Percentiles rank a stretch among this genome's conserved stretches.
These are phyloP conservation scores for Ramalina peruviana DNA, from an alignment of 495 filamentous ascomycete species.

Conservation along the genomic window DNA sequence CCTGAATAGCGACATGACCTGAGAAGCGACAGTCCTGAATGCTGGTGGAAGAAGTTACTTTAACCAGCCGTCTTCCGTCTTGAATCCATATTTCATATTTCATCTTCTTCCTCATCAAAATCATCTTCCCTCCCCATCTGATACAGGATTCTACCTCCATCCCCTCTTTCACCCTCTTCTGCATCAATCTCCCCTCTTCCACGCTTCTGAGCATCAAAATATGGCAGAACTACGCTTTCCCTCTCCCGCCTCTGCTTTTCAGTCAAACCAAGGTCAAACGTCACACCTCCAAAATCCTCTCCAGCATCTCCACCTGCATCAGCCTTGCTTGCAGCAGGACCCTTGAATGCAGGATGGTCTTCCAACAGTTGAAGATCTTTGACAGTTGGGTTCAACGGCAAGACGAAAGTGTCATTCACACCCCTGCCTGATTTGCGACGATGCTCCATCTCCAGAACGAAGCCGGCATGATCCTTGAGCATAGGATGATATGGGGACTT, in stretches of 20 bases:
- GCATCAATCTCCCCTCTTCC: conserved; percentile 57
- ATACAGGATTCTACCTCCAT: conserved; percentile 75
- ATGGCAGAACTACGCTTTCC: conserved; percentile 79
- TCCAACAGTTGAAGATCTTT: conserved; percentile 40
- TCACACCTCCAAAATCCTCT: conserved; percentile 34
- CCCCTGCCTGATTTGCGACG: conserved; percentile 65
- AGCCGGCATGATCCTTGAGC: conserved; percentile 22
- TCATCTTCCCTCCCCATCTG: conserved; percentile 96
- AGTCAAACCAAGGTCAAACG: conserved; percentile 80
- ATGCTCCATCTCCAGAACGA: conserved; percentile 79
- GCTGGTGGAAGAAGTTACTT: too few relatives aligned
- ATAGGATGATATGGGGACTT: conserved; percentile 19
- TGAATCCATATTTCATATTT: conserved; percentile 43
- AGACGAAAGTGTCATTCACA: conserved; percentile 62
- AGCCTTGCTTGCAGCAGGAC: conserved; percentile 25
- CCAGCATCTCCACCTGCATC: conserved; percentile 34
- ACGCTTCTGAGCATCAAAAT: conserved; percentile 83
- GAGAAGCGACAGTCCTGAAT: too few relatives aligned
- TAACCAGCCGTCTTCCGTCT: too few relatives aligned
- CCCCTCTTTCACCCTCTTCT: conserved; percentile 64
- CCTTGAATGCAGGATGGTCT: conserved; percentile 58
- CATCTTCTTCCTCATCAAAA: conserved; percentile 98
- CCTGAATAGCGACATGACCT: too few relatives aligned
- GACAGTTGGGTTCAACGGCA: conserved; percentile 46
- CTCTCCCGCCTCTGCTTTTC: conserved; percentile 73